Conservation (phyloP, 2,329 filamentous ascomycete species). For the Myriosclerotinia curreyana region DNA sequence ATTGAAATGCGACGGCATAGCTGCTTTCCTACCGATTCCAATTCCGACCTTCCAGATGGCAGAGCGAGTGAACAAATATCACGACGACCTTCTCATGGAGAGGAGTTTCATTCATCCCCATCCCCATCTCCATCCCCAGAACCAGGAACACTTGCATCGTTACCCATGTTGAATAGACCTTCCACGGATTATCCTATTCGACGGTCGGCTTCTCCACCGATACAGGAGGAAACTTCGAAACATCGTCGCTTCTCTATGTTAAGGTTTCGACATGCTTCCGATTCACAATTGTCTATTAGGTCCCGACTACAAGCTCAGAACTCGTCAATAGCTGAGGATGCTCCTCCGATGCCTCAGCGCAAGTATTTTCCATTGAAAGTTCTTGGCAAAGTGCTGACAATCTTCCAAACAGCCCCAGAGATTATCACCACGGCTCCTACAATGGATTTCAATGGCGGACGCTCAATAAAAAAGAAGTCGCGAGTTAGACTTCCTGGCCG, state of each 20-base stretch:
- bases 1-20: constrained; percentile 38
- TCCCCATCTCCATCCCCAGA: constrained; percentile 25
- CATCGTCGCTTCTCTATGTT: constrained; percentile 67
- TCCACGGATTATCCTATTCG: constrained; percentile 30
- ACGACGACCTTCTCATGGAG: constrained; percentile 34
- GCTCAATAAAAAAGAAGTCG: constrained; percentile 53
- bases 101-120: constrained; percentile 30
- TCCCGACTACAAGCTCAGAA: constrained; percentile 63
- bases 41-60: constrained; percentile 29
- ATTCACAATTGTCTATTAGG: constrained; percentile 77
- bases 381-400: constrained; percentile 23
- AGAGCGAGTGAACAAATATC: constrained; percentile 40
- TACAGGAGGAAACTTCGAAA: constrained; percentile 54
- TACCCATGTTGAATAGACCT: constrained; percentile 23
- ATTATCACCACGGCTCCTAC: constrained; percentile 95
- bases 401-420: constrained; percentile 50
- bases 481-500: constrained; percentile 54
- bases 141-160: constrained; percentile 25
- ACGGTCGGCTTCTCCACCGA: constrained; percentile 43
- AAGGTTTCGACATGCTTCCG: constrained; percentile 87
- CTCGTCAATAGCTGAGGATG: constrained; percentile 42
- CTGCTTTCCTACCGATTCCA: constrained; percentile 30
- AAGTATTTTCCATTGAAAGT: constrained; percentile 40
- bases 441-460: constrained; percentile 52
- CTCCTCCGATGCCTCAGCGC: constrained; percentile 58